Percentiles rank a stretch among this genome's conserved stretches.
phyloP scores from a whole-genome alignment of 1,284 basidiomycete species.

The Microbotryomycetes sp. region DNA sequence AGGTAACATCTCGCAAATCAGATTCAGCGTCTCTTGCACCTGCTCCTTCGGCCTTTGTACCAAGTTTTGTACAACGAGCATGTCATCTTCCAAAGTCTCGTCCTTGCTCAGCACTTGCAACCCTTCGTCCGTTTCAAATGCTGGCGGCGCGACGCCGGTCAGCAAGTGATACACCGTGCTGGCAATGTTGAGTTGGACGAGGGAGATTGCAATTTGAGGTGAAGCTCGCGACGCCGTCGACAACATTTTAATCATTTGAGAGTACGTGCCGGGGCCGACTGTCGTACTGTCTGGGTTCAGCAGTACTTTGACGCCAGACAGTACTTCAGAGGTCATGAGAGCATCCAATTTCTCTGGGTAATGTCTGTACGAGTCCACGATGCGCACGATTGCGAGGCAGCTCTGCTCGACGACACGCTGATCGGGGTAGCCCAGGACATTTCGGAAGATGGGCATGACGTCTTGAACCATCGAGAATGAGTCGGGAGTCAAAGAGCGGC shows the following conservation, averaged over 20 bases:
- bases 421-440: conserved; percentile 81
- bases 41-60: conserved; percentile 95
- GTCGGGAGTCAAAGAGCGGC: conserved; percentile 77
- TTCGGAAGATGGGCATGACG: conserved; percentile 85
- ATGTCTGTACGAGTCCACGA: conserved; percentile 82
- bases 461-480: conserved; percentile 78
- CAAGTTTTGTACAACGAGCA: conserved; percentile 95
- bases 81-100: conserved; percentile 50
- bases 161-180: conserved; percentile 86
- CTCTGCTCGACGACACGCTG: conserved; percentile 90
- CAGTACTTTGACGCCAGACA: conserved; percentile 73
- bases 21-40: conserved; percentile 79
- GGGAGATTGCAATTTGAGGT: conserved; percentile 70
- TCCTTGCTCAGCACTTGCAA: conserved; percentile 31
- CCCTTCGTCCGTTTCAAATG: conserved; percentile 32
- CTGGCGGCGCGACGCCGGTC: conserved; percentile 77
- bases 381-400: conserved; percentile 82
- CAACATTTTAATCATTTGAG: conserved; percentile 74
- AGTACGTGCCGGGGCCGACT: conserved; percentile 81
- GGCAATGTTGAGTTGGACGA: conserved; percentile 83
- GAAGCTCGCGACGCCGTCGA: conserved; percentile 78
- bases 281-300: conserved; percentile 74
- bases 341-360: conserved; percentile 70
- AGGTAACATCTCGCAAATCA: conserved; percentile 82
- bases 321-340: conserved; percentile 72